Evolutionary conservation across 75 land plant species (phyloP).

Genomic region (Ceratopteris richardii): DNA sequence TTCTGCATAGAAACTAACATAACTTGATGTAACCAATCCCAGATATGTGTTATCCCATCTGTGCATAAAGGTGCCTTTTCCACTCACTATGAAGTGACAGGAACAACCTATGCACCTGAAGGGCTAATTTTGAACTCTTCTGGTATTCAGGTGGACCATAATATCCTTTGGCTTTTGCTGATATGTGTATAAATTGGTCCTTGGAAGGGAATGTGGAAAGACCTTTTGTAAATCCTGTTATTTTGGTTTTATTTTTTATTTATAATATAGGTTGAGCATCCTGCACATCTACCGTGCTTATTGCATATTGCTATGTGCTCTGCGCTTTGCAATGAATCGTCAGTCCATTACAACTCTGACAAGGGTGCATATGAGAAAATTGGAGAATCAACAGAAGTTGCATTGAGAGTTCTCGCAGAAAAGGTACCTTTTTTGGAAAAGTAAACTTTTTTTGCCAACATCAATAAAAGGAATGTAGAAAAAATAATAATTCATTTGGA

Average conservation of each 20-base stretch:
- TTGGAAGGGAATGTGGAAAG: no score
- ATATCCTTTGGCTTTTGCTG: neutral
- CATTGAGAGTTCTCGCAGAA: slow-evolving; percentile 89
- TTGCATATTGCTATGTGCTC: slow-evolving; percentile 97
- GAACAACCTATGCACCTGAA: slow-evolving; percentile 95
- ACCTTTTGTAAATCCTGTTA: neutral
- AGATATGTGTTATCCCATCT: slow-evolving; percentile 86
- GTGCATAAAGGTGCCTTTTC: slow-evolving; percentile 46
- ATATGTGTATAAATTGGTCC: no score
- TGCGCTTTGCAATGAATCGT: slow-evolving; percentile 93
- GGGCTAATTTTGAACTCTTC: slow-evolving; percentile 55
- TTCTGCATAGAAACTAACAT: no score
- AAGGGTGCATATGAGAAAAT: slow-evolving; percentile 85
- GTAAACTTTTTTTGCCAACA: neutral
- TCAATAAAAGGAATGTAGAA: no score
- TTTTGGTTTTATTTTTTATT: neutral
- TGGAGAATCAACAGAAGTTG: slow-evolving; percentile 99
- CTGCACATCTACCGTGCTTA: slow-evolving; percentile 83
- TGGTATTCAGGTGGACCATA: slow-evolving; percentile 54
- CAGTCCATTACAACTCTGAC: slow-evolving; percentile 81
- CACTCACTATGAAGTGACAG: slow-evolving; percentile 65
- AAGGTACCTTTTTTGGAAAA: slow-evolving; percentile 70
- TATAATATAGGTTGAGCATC: slow-evolving; percentile 72
- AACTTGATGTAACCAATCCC: neutral
- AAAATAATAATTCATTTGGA: no score